phyloP scores from a whole-genome alignment of 106 monocot species.

The Dendrobium chrysotoxum region DNA sequence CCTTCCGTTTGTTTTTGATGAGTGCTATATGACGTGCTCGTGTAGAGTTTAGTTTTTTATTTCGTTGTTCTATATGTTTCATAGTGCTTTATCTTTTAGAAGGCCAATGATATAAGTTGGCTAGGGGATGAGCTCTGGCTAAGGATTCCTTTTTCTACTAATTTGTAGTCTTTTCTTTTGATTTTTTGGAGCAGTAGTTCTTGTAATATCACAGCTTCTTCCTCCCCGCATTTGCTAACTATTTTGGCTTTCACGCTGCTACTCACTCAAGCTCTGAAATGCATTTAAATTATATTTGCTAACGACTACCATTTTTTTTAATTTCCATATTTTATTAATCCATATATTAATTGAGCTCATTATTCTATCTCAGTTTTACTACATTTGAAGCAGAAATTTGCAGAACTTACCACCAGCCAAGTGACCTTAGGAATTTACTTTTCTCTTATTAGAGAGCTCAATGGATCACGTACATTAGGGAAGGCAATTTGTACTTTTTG shows the following conservation, averaged over 20 bases:
- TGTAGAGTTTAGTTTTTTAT: neutral
- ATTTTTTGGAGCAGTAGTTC: neutral
- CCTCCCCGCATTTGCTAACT: neutral
- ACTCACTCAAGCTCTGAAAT: neutral
- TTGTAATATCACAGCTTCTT: neutral
- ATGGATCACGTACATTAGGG: neutral
- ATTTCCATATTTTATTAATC: neutral
- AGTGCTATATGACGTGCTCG: neutral
- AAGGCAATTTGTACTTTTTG: neutral
- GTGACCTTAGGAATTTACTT: neutral
- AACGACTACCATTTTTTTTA: neutral
- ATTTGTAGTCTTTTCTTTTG: neutral
- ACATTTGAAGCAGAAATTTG: neutral
- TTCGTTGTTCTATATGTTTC: neutral
- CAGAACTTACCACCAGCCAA: neutral
- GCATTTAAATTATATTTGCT: neutral
- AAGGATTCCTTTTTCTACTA: neutral
- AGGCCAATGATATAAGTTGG: neutral
- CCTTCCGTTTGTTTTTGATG: neutral
- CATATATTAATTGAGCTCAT: neutral
- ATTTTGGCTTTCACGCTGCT: neutral
- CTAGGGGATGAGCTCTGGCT: neutral
- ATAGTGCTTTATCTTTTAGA: neutral
- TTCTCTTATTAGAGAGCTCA: neutral
- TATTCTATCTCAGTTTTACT: neutral